Conservation (phyloP, 495 filamentous ascomycete species). For the Penicillium angulare region DNA sequence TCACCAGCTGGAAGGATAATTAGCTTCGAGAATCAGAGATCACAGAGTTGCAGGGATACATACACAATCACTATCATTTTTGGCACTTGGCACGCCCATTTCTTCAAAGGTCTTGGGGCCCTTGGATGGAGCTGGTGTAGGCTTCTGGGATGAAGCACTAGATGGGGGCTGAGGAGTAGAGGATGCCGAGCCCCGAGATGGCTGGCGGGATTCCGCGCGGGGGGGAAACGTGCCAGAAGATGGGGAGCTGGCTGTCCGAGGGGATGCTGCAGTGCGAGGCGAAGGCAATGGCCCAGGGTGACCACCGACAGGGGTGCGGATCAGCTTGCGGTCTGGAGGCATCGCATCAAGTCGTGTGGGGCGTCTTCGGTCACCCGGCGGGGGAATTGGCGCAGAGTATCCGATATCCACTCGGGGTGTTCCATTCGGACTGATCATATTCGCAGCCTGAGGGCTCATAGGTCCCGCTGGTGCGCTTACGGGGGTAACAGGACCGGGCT, state of each 20-base stretch:
- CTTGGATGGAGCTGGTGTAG: constrained; percentile 58
- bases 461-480: constrained; percentile 26
- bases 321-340: constrained; percentile 35
- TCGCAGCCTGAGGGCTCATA: constrained; percentile 26
- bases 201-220: constrained; percentile 34
- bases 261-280: constrained; percentile 28
- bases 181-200: constrained; percentile 28
- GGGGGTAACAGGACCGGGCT: constrained; percentile 35
- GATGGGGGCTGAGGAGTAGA: constrained; percentile 32
- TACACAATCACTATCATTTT: constrained; percentile 88
- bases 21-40: constrained; percentile 17
- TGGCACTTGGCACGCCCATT: constrained; percentile 86
- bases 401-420: constrained; percentile 52
- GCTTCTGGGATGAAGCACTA: constrained; percentile 30
- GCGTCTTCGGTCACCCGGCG: constrained; percentile 35
- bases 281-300: constrained; percentile 19
- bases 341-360: constrained; percentile 32
- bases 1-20: constrained; percentile 50
- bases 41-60: constrained; percentile 40
- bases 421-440: constrained; percentile 24
- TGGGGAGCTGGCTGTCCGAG: constrained; percentile 31
- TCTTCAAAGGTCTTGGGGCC: constrained; percentile 97
- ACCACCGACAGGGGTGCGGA: constrained; percentile 32
- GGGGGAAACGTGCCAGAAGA: constrained; percentile 30
- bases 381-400: constrained; percentile 51